Base-by-base conservation (phyloP, 139 green algal species). In the Tetraselmis striata region DNA sequence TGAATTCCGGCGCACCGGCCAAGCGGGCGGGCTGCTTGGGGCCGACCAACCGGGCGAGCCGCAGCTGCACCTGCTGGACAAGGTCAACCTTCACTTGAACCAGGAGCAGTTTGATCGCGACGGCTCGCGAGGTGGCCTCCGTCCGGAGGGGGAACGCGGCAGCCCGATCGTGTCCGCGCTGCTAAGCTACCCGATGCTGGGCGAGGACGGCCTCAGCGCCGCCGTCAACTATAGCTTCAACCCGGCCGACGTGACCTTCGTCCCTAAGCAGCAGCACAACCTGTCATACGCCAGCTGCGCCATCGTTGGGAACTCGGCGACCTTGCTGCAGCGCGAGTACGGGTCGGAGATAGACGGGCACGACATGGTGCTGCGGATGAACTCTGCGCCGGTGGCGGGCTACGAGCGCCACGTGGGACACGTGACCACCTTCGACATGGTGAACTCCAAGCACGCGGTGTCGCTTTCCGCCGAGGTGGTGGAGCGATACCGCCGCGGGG, bases 351-450 rank as follows among this genome's bases (percentile, higher is more conserved):
- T 80, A 23, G 77, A 80, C 29, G 77, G 23, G 77, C 77, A 80
- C 77, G 77, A 80, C 29, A 80, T 80, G 77, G 77, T 80, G 18
- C 31, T 59, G 29, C n/a, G 77, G 77, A 59, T 80, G 18, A 80
- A 80, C 28, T 32, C 30, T 23, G 77, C 77, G 2, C 77, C 77
- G 29, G 27, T 80, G 77, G 32, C 30, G 77, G 77, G 77, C 2
- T 80, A 80, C 77, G 28, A 80, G 77, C 27, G 26, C 23, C 77
- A 80, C 77, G 77, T 80, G 2, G 77, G 77, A 2, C 30, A n/a
- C 77, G 32, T 31, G 28, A 59, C 27, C 28, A 80, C 77, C 77
- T 32, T 59, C 29, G 77, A 80, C 23, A 59, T 27, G 24, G 29
- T 80, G 2, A 80, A 80, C 45, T 67, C 45, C 11, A 67, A 67